These are phyloP conservation scores for Mycena galericulata DNA, from an alignment of 768 basidiomycete genomes.

Conservation along the genomic window DNA sequence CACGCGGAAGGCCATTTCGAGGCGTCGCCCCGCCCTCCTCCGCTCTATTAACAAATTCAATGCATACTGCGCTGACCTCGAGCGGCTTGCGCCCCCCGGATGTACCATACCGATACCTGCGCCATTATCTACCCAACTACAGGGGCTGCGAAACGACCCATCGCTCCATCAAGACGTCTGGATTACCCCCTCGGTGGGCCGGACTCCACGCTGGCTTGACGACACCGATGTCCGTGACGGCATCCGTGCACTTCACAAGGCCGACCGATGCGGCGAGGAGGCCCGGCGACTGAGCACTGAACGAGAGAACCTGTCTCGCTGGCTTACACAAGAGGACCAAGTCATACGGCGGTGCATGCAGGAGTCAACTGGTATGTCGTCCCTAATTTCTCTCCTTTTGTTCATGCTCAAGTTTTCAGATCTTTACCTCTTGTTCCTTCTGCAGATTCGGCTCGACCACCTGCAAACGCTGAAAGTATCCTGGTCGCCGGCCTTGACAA, in stretches of 20 bases:
- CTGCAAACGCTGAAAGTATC: too few relatives aligned
- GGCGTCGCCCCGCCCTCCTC: constrained; percentile 41
- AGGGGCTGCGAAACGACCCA: too few relatives aligned
- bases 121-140: constrained; percentile 9
- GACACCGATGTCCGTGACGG: constrained; percentile 34
- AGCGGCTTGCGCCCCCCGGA: constrained; percentile 21
- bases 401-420: not conserved
- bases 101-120: constrained; percentile 48
- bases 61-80: constrained; percentile 39
- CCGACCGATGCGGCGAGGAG: constrained; percentile 33
- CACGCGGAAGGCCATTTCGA: constrained; percentile 42
- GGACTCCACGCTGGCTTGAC: constrained; percentile 47
- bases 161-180: too few relatives aligned
- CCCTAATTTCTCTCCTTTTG: too few relatives aligned
- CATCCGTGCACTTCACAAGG: constrained; percentile 34
- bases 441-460: too few relatives aligned
- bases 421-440: too few relatives aligned
- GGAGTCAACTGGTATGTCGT: constrained; percentile 37
- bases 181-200: too few relatives aligned
- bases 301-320: too few relatives aligned
- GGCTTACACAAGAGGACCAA: too few relatives aligned
- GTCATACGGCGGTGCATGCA: too few relatives aligned
- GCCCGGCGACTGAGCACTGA: too few relatives aligned
- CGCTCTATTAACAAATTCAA: constrained; percentile 45
- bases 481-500: too few relatives aligned